Conservation (phyloP, 306 rosid genomes). For the Citrullus amarus region DNA sequence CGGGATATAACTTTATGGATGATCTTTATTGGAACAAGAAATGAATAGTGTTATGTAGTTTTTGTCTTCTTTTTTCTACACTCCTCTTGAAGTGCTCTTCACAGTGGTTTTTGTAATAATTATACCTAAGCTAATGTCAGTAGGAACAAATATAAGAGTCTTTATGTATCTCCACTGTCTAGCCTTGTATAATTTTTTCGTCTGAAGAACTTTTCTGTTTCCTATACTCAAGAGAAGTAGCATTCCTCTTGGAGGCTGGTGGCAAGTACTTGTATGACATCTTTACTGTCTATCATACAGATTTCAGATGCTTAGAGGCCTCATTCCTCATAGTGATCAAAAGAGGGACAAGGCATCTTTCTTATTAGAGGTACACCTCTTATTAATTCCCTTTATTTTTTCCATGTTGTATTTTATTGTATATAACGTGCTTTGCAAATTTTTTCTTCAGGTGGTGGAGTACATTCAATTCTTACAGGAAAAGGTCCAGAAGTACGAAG, state of each 20-base stretch:
- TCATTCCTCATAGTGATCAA: constrained; percentile 94
- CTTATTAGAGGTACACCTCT: constrained; percentile 59
- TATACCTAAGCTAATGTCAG: background rate
- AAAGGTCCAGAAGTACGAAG: constrained; percentile 70
- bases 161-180: background rate
- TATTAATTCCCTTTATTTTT: background rate
- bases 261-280: background rate
- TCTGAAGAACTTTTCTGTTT: background rate
- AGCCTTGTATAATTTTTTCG: background rate
- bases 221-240: background rate
- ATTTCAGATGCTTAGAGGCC: constrained; percentile 85
- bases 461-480: constrained; percentile 88
- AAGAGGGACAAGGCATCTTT: constrained; percentile 98
- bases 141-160: background rate
- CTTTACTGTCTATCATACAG: constrained; percentile 28
- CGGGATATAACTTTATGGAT: background rate
- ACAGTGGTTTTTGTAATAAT: background rate
- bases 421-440: constrained; percentile 2
- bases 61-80: background rate
- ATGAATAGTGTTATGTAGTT: background rate
- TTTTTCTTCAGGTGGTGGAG: constrained; percentile 58
- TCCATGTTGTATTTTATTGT: background rate
- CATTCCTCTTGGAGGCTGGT: background rate
- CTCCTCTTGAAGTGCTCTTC: background rate
- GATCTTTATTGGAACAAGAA: background rate